Conservation (phyloP, 495 filamentous ascomycete species). For the Aspergillus carlsbadensis region DNA sequence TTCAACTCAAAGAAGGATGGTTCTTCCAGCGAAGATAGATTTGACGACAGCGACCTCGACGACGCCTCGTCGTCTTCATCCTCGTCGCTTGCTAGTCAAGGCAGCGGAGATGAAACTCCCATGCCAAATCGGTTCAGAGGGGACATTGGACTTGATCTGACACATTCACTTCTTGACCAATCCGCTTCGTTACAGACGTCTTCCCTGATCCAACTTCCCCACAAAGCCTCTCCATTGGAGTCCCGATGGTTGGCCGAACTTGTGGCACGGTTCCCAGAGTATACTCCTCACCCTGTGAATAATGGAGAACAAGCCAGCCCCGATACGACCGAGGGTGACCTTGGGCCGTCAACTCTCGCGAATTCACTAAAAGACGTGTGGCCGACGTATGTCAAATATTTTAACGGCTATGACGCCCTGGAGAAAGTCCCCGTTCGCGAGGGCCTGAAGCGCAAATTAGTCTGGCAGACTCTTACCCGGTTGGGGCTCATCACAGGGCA, state of each 20-base stretch:
- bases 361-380: conserved; percentile 52
- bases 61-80: conserved; percentile 40
- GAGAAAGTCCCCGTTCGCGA: conserved; percentile 84
- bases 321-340: conserved; percentile 28
- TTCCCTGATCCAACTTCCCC: conserved; percentile 52
- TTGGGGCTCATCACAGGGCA: conserved; percentile 36
- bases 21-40: background rate
- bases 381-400: conserved; percentile 67
- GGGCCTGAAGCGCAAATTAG: conserved; percentile 79
- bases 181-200: conserved; percentile 38
- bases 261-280: conserved; percentile 52
- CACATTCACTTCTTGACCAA: conserved; percentile 40
- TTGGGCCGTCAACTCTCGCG: conserved; percentile 48
- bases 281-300: conserved; percentile 11
- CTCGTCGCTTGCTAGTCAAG: conserved; percentile 41
- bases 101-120: conserved; percentile 41
- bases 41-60: conserved; percentile 28
- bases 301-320: conserved; percentile 14
- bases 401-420: conserved; percentile 82
- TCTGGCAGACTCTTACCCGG: conserved; percentile 61
- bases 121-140: conserved; percentile 31
- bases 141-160: conserved; percentile 29
- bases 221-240: conserved; percentile 58
- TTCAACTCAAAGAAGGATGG: conserved; percentile 7
- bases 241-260: conserved; percentile 74